phyloP scores from a whole-genome alignment of 2,329 filamentous ascomycete genomes.

The Fusarium chaquense region DNA sequence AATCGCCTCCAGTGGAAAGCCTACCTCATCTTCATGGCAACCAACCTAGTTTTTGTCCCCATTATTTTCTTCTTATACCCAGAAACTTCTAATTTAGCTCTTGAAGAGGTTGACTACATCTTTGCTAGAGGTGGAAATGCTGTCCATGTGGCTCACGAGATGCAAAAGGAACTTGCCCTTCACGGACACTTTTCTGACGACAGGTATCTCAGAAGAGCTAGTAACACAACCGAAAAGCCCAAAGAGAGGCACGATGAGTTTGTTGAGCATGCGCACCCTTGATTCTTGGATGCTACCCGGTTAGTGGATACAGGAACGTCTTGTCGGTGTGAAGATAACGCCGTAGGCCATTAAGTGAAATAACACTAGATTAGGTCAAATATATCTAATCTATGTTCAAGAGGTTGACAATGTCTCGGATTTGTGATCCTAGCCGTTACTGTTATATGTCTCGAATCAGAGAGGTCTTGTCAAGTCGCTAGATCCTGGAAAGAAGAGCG shows the following conservation, averaged over 20 bases:
- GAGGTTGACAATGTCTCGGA: too few relatives aligned
- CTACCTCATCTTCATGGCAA: conserved; percentile 24
- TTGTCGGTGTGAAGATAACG: too few relatives aligned
- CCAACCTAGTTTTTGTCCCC: conserved; percentile 7
- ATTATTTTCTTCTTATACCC: conserved; percentile 11
- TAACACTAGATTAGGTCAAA: too few relatives aligned
- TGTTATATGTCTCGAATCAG: too few relatives aligned
- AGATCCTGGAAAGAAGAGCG: too few relatives aligned
- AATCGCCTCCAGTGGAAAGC: conserved; percentile 23
- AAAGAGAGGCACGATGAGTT: neutral
- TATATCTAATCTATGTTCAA: too few relatives aligned
- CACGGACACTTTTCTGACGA: neutral
- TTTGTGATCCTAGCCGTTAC: too few relatives aligned
- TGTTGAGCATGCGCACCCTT: neutral
- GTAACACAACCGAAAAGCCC: neutral
- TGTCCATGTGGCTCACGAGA: conserved; percentile 4
- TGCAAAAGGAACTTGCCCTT: conserved; percentile 22
- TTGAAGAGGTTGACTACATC: conserved; percentile 23
- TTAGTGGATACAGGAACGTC: too few relatives aligned
- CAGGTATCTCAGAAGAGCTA: neutral
- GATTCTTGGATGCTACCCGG: too few relatives aligned
- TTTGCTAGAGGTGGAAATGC: conserved; percentile 18
- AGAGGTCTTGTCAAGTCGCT: too few relatives aligned
- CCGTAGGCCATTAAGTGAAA: too few relatives aligned
- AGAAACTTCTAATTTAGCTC: conserved; percentile 8